phyloP scores from a whole-genome alignment of 2,329 filamentous ascomycete species.

The Colletotrichum spaethianum region DNA sequence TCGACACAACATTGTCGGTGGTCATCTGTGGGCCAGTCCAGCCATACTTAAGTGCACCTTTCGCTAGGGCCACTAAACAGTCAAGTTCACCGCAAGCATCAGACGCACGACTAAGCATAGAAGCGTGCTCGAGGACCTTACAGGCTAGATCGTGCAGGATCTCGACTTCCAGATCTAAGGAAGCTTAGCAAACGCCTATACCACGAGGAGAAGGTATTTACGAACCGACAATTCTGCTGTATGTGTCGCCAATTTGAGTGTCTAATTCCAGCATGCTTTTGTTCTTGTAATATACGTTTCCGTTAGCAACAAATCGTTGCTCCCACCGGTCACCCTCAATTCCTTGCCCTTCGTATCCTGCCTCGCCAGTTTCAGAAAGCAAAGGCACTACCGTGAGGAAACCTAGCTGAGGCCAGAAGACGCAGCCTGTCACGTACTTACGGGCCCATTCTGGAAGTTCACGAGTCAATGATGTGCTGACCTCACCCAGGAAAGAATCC shows the following conservation, averaged over 20 bases:
- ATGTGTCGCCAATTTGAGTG: slow-evolving; percentile 85
- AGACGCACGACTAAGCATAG: slow-evolving; percentile 77
- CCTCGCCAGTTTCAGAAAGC: slow-evolving; percentile 64
- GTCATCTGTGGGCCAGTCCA: slow-evolving; percentile 80
- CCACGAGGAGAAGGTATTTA: neutral
- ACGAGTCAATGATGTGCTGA: slow-evolving; percentile 74
- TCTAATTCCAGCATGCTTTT: slow-evolving; percentile 85
- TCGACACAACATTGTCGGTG: slow-evolving; percentile 77
- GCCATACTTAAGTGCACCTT: slow-evolving; percentile 81
- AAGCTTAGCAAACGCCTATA: slow-evolving; percentile 7
- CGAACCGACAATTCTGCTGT: slow-evolving; percentile 84
- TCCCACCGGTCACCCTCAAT: slow-evolving; percentile 77
- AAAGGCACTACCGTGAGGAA: slow-evolving; percentile 81
- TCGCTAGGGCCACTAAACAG: slow-evolving; percentile 83
- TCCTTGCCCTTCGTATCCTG: slow-evolving; percentile 74
- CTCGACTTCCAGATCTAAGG: slow-evolving; percentile 86
- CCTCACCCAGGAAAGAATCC: slow-evolving; percentile 78
- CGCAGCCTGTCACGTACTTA: slow-evolving; percentile 77
- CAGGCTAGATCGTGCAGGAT: slow-evolving; percentile 85
- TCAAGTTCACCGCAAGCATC: slow-evolving; percentile 90
- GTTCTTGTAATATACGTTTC: slow-evolving; percentile 89
- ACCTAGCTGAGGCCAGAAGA: slow-evolving; percentile 92
- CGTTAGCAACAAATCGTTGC: slow-evolving; percentile 80
- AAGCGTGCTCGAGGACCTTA: slow-evolving; percentile 77
- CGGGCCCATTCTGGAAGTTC: slow-evolving; percentile 73